Evolutionary conservation across 1,284 basidiomycete genomes (phyloP).

Genomic region (Cryptococcus maquisensis): DNA sequence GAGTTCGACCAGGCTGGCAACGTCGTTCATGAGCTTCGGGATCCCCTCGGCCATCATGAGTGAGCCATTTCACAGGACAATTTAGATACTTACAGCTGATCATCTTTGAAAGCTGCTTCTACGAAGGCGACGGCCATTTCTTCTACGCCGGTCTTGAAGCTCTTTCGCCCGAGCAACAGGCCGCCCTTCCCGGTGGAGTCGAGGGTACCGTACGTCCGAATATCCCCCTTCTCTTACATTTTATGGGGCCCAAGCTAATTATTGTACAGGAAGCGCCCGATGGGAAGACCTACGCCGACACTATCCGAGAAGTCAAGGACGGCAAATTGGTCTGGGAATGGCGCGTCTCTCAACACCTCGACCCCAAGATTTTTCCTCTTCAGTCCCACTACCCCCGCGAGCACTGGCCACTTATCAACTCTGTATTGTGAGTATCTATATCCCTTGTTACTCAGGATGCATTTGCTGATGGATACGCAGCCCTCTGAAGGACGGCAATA

Average conservation of each 20-base stretch:
- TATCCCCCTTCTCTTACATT: neutral
- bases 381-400: conserved; percentile 18
- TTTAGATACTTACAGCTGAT: too few relatives aligned
- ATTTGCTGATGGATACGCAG: neutral
- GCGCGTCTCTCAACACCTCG: conserved; percentile 19
- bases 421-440: conserved; percentile 12
- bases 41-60: conserved; percentile 22
- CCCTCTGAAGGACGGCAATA: conserved; percentile 18
- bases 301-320: conserved; percentile 20
- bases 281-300: conserved; percentile 19
- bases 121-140: conserved; percentile 18
- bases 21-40: conserved; percentile 18
- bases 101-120: conserved; percentile 17
- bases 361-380: conserved; percentile 17
- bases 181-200: conserved; percentile 18
- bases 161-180: conserved; percentile 12
- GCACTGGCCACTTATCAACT: conserved; percentile 23
- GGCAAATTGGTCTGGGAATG: conserved; percentile 22
- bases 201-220: conserved; percentile 15
- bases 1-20: conserved; percentile 14
- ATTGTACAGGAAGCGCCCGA: conserved; percentile 18
- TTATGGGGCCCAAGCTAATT: too few relatives aligned
- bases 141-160: conserved; percentile 19
- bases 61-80: conserved; percentile 1
- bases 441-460: neutral